phyloP scores from a whole-genome alignment of 441 rosid species.

The Syzygium malaccense region DNA sequence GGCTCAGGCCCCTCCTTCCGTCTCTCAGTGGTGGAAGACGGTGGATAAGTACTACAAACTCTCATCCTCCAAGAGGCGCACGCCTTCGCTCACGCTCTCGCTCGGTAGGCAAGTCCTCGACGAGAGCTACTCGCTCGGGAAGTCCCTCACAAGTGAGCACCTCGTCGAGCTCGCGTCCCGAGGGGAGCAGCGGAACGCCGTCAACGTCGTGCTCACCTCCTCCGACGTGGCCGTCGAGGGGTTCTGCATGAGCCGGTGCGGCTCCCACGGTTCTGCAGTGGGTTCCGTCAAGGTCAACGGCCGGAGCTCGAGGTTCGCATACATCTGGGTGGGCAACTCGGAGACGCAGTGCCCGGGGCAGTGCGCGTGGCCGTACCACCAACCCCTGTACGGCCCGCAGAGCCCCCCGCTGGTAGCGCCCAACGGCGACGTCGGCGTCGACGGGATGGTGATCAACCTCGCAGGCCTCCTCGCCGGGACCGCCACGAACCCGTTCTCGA shows the following conservation, averaged over 20 bases:
- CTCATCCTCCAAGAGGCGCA: background rate
- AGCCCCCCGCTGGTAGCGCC: background rate
- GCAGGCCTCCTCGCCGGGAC: background rate
- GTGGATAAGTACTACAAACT: background rate
- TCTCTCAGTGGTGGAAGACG: background rate
- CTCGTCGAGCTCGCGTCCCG: background rate
- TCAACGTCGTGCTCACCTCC: background rate
- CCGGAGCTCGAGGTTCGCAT: background rate
- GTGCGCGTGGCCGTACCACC: background rate
- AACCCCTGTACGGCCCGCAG: background rate
- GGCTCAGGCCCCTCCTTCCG: background rate
- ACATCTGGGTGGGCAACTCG: background rate
- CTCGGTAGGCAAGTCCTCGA: background rate
- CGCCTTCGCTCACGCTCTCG: background rate
- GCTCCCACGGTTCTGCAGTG: background rate
- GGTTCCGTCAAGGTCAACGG: background rate
- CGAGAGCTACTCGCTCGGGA: background rate
- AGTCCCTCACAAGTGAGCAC: background rate
- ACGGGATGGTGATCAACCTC: background rate
- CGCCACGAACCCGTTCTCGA: conserved; percentile 58
- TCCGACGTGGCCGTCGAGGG: background rate
- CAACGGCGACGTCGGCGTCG: background rate
- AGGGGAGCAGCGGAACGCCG: background rate
- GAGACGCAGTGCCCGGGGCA: background rate
- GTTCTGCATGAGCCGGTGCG: background rate